Percentiles rank a stretch among this genome's conserved stretches.
These are phyloP conservation scores for Colletotrichum abscissum DNA, from an alignment of 2,329 filamentous ascomycete species.

Conservation along the genomic window DNA sequence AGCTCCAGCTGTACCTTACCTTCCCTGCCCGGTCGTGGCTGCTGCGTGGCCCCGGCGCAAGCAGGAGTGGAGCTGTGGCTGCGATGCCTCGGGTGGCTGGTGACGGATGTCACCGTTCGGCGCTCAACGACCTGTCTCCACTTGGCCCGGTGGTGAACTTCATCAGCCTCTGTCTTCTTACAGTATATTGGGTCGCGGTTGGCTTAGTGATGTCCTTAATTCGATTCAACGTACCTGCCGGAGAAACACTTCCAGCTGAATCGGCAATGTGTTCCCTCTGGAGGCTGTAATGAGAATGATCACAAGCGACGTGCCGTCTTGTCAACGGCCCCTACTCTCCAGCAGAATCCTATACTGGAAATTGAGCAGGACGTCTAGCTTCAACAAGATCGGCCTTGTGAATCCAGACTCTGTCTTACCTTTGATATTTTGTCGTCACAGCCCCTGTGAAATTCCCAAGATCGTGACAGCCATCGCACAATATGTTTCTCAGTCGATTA, in stretches of 20 bases:
- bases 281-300: neutral
- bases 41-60: slow-evolving; percentile 16
- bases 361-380: neutral
- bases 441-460: too few species aligned
- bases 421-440: too few species aligned
- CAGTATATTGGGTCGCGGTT: neutral
- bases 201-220: too few species aligned
- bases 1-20: slow-evolving; percentile 22
- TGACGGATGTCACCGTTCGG: slow-evolving; percentile 24
- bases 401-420: too few species aligned
- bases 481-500: too few species aligned
- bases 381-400: neutral
- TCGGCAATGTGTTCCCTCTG: neutral
- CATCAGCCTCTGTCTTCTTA: neutral
- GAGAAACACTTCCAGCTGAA: neutral
- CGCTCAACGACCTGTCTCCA: slow-evolving; percentile 22
- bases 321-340: neutral
- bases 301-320: neutral
- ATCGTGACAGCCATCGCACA: too few species aligned
- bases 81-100: slow-evolving; percentile 23
- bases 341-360: neutral
- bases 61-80: slow-evolving; percentile 15
- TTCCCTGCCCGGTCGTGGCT: slow-evolving; percentile 27
- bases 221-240: accelerated
- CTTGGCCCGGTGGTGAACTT: neutral